Evolutionary conservation across 371 early-diverging fungal species (phyloP), one percentile per base, ranked within the genome.

Genomic region (Apophysomyces ossiformis): DNA sequence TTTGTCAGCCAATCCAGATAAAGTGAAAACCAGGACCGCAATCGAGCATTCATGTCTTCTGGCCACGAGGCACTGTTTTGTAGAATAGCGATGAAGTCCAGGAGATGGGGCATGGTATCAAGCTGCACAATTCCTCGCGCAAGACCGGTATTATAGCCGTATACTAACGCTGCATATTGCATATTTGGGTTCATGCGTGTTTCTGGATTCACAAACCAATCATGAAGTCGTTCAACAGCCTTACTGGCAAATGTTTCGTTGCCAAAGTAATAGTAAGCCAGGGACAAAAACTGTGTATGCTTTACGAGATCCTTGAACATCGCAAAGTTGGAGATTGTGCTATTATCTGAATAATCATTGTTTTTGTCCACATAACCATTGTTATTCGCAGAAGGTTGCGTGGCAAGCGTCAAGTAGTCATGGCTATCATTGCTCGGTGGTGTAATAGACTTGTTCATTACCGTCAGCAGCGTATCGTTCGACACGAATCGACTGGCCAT

Each of bases 161-260:
- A 78, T 46, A 82, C 69, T 35, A 77, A 58, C 0, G 78, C 75
- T 0, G 79, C 85, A 66, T 71, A 87, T 46, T 85, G 76, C 45
- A 87, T 64, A 66, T 81, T 77, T 0, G 87, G 85, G 57, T 87
- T 87, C 87, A 87, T 87, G 12, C 75, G 72, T 2, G 85, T 83
- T 6, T 65, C 63, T 15, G 82, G 73, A 61, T 87, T 70, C 16
- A 85, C 45, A 65, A 87, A 87, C 85, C 87, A 85, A 32, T 70
- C 71, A 18, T 66, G 61, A 15, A 87, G 58, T 7, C 84, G 72
- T 44, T 72, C 44, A 7, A 63, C 69, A 9, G 75, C 81, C 59
- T 73, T 77, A 21, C 64, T 67, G 11, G 82, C 81, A 74, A 77
- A 85, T 1, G 73, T 76, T 46, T 77, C 79, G 47, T 83, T 70